phyloP scores from a whole-genome alignment of 805 yeast species.

The Zygotorulaspora florentina region DNA sequence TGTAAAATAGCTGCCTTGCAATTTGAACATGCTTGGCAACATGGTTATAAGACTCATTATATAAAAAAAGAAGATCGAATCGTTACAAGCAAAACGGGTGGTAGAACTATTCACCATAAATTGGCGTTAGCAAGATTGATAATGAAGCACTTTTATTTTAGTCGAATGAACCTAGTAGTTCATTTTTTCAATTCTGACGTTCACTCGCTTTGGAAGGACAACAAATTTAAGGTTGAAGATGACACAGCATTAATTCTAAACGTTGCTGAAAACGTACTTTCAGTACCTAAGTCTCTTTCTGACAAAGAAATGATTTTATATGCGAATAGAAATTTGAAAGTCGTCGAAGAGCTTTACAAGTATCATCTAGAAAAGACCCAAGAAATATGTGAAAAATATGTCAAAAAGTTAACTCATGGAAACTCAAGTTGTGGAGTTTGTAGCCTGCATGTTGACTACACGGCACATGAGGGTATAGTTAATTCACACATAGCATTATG shows the following conservation, averaged over 20 bases:
- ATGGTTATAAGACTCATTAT: conserved; percentile 60
- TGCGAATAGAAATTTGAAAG: conserved; percentile 23
- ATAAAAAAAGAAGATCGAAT: conserved; percentile 40
- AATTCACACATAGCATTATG: conserved; percentile 39
- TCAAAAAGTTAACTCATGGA: conserved; percentile 23
- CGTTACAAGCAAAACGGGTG: conserved; percentile 36
- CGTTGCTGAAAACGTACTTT: conserved; percentile 6
- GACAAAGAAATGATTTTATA: conserved; percentile 14
- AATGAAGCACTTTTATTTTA: conserved; percentile 42
- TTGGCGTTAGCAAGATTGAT: conserved; percentile 47
- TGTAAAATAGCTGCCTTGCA: conserved; percentile 65
- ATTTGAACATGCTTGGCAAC: conserved; percentile 86
- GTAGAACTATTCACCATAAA: conserved; percentile 43
- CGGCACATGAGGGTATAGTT: conserved; percentile 23
- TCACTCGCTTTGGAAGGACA: conserved; percentile 21
- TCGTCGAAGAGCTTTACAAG: conserved; percentile 29
- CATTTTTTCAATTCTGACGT: conserved; percentile 40
- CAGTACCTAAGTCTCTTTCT: conserved; percentile 8
- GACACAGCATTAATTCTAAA: background rate
- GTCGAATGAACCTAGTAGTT: conserved; percentile 43
- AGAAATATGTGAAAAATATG: conserved; percentile 12
- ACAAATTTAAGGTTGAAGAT: conserved; percentile 17
- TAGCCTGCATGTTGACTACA: conserved; percentile 33
- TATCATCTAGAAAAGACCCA: conserved; percentile 13
- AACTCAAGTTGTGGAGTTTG: conserved; percentile 36